A percentile compares a stretch with the other conserved stretches of the same genome.
phyloP scores from a whole-genome alignment of 139 green algal species.

The Coelastrella sp. region DNA sequence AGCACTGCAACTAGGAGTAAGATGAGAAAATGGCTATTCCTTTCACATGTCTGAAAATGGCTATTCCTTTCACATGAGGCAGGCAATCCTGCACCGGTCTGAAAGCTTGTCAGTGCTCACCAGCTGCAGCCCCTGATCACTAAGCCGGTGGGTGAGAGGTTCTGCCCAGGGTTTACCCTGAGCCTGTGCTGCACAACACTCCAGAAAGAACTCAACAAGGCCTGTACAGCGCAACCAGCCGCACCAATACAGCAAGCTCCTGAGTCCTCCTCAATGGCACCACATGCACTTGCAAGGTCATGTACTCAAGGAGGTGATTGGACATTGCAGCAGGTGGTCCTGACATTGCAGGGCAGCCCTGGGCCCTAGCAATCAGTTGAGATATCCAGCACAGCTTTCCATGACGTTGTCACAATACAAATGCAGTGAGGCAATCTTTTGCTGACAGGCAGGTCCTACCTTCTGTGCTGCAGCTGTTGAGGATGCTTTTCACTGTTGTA shows the following conservation, averaged over 20 bases:
- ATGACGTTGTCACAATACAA: too few species aligned
- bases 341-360: too few species aligned
- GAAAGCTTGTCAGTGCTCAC: not conserved
- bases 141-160: not conserved
- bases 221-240: not conserved
- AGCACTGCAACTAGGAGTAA: too few species aligned
- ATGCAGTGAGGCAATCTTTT: not conserved
- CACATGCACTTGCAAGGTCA: too few species aligned
- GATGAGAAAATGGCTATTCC: too few species aligned
- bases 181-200: not conserved
- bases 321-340: too few species aligned
- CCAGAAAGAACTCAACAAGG: slow-evolving; percentile 20
- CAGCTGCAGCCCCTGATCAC: not conserved
- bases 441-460: not conserved
- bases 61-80: too few species aligned
- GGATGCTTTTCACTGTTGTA: not conserved
- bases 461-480: slow-evolving; percentile 18
- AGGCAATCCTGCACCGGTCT: not conserved
- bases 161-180: not conserved
- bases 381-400: too few species aligned
- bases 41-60: too few species aligned
- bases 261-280: not conserved
- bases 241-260: not conserved
- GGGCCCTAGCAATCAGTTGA: too few species aligned
- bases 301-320: too few species aligned